Conservation (phyloP, 2,329 filamentous ascomycete species). For the Pseudocercospora cruenta region DNA sequence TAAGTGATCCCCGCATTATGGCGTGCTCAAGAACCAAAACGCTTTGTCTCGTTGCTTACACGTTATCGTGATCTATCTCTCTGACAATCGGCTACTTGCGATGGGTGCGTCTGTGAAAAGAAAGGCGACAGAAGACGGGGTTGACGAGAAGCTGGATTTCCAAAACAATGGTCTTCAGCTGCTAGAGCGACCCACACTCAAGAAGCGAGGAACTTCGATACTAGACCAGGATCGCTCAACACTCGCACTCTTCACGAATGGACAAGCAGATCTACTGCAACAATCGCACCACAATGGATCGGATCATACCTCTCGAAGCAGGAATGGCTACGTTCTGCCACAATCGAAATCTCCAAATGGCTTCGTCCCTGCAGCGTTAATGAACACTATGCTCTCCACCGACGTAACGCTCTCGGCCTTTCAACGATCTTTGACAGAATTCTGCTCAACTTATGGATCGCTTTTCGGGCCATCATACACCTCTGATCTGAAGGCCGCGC, state of each 20-base stretch:
- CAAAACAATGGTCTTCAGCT: not conserved
- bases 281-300: not conserved
- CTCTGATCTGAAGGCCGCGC: not conserved
- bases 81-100: not conserved
- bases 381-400: not conserved
- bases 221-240: not conserved
- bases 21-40: not conserved
- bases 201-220: not conserved
- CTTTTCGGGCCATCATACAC: not conserved
- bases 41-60: not conserved
- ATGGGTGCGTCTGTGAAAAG: not conserved
- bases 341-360: not conserved
- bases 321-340: not conserved
- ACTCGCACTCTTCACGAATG: not conserved
- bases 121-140: not conserved
- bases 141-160: not conserved
- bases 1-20: not conserved
- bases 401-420: not conserved
- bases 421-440: not conserved
- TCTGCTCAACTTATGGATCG: not conserved
- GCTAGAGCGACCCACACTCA: not conserved
- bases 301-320: not conserved
- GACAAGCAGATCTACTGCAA: not conserved
- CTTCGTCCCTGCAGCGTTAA: not conserved
- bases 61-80: not conserved